phyloP scores from a whole-genome alignment of 345 rosid species.

The Eutrema japonicum region DNA sequence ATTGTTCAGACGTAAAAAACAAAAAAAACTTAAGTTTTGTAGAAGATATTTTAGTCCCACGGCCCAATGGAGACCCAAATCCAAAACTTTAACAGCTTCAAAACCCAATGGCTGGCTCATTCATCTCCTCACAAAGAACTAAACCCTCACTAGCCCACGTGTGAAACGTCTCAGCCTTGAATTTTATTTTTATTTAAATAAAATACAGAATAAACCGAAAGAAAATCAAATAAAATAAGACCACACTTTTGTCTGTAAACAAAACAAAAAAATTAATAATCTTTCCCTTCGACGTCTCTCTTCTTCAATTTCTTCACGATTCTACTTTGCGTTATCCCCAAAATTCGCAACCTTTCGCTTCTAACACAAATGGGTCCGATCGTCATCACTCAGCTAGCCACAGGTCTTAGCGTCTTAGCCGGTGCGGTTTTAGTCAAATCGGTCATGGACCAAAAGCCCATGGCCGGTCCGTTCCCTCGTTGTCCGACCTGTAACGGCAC shows the following conservation, averaged over 20 bases:
- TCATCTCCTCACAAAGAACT: conserved; percentile 40
- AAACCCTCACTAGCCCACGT: conserved; percentile 37
- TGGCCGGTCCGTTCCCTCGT: conserved; percentile 75
- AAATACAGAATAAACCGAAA: conserved; percentile 36
- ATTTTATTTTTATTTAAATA: background rate
- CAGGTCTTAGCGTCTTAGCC: conserved; percentile 86
- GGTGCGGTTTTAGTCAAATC: conserved; percentile 87
- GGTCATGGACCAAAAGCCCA: conserved; percentile 81
- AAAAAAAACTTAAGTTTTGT: no score
- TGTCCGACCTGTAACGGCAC: conserved; percentile 87
- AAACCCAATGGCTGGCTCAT: conserved; percentile 20
- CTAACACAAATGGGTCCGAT: conserved; percentile 60
- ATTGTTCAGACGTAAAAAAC: no score
- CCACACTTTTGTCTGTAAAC: conserved; percentile 29
- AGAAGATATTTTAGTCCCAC: background rate
- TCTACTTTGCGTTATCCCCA: conserved; percentile 30
- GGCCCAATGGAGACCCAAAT: conserved; percentile 33
- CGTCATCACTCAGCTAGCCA: conserved; percentile 79
- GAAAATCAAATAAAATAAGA: conserved; percentile 21
- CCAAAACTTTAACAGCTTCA: conserved; percentile 3
- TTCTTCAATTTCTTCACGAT: conserved; percentile 39
- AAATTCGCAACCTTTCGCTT: conserved; percentile 17
- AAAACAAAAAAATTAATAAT: background rate
- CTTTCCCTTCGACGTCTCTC: conserved; percentile 35
- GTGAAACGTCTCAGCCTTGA: conserved; percentile 12